These are phyloP conservation scores for Trichomonascaceae sp. DNA, from an alignment of 1,139 yeast genomes.

Conservation along the genomic window DNA sequence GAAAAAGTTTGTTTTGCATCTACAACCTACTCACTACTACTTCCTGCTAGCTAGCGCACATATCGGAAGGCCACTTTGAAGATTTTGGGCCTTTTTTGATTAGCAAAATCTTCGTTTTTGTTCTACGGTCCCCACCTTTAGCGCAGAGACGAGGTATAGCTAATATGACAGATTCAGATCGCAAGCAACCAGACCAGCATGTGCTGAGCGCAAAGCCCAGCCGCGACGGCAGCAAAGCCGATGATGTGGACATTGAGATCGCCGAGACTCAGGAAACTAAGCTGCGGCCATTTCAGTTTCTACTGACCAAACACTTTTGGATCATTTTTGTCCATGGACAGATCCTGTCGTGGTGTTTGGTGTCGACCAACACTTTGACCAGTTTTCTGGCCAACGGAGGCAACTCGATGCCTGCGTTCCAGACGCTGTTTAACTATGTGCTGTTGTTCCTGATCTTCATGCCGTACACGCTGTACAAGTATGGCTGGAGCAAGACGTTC, in stretches of 20 bases:
- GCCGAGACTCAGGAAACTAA: neutral
- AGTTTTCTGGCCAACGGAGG: constrained; percentile 27
- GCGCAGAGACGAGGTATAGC: neutral
- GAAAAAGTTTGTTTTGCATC: too few species aligned
- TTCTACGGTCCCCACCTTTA: neutral
- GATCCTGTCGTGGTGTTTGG: constrained; percentile 28
- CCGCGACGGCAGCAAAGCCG: neutral
- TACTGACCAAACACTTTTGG: constrained; percentile 28
- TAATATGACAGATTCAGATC: neutral
- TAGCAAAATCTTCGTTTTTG: constrained; percentile 5
- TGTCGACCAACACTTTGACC: constrained; percentile 32
- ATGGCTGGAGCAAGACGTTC: constrained; percentile 26
- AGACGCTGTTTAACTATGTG: constrained; percentile 30
- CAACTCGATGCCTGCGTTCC: constrained; percentile 32
- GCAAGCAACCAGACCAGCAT: neutral
- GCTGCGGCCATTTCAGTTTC: constrained; percentile 19
- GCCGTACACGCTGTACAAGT: constrained; percentile 27
- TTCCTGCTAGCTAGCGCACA: too few species aligned
- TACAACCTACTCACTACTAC: too few species aligned
- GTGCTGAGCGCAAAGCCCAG: neutral
- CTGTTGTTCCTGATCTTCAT: constrained; percentile 27
- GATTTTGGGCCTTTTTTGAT: constrained; percentile 6
- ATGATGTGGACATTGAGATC: neutral
- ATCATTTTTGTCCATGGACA: constrained; percentile 31
- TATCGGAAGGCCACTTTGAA: constrained; percentile 6